Base-by-base conservation (phyloP, 495 filamentous ascomycete genomes). In the Physcia stellaris region DNA sequence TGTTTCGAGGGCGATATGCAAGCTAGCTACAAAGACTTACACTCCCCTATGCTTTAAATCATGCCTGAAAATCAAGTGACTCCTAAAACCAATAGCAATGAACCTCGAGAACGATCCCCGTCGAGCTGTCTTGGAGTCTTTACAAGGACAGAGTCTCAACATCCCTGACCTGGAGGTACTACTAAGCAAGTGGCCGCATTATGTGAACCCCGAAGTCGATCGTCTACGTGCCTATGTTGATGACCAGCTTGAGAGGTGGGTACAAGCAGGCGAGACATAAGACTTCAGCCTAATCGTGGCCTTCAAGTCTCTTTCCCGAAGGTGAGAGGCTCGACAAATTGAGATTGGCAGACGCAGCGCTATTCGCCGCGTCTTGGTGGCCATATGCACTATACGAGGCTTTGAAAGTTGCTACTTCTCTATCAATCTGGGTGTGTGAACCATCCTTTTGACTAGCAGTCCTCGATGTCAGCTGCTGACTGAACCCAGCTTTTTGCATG, bases 361-460 rank as follows among this genome's bases (percentile, higher is more conserved):
- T 40, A 23, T 33, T 40, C 17, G 29, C 27, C 11, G 38, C 38
- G 6, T 40, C 27, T 15, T 40, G 38, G 38, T 40, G 38, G 38
- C 38, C 38, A 13, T 40, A 40, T 34, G 27, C 27, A 35, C 21
- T 17, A 13, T 35, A 13, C 19, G 38, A 40, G 22, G 15, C 27
- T 6, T 18, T 40, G 26, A 1, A 17, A 23, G 33, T 40, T 12
- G 26, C 38, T 9, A 40, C 38, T n/a, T 37, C 32, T 20, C 19
- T 40, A 1, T 28, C 29, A n/a, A 32, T 40, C 19, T 40, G 38
- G 38, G 27, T 40, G 6, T 26, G 28, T 9, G 13, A n/a, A n/a
- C n/a, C n/a, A n/a, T n/a, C n/a, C n/a, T n/a, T n/a, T n/a, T 10
- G 7, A 10, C 10, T 9, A 11, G 10, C 32, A 17, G 26, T 28